These are phyloP conservation scores for Theobroma cacao DNA, from an alignment of 345 rosid species.

Conservation along the genomic window DNA sequence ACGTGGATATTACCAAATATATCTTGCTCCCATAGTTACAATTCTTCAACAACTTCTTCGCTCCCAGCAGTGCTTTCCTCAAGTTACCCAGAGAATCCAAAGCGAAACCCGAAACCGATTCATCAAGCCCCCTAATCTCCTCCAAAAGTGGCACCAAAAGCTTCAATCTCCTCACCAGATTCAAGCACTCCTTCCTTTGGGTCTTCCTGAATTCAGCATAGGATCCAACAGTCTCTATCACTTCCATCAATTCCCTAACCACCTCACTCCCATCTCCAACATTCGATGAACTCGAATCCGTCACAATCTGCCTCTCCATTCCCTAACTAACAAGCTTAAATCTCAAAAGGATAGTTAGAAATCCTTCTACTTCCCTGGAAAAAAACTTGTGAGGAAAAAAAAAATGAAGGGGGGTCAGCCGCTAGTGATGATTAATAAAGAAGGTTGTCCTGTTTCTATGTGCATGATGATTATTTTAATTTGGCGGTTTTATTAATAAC, in stretches of 20 bases:
- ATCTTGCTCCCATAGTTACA: conserved; percentile 63
- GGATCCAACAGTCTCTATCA: conserved; percentile 42
- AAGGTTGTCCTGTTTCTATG: neutral
- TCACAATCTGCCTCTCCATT: conserved; percentile 25
- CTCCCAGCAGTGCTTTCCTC: conserved; percentile 40
- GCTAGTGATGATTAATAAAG: neutral
- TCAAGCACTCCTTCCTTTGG: conserved; percentile 58
- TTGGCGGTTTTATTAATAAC: conserved; percentile 4
- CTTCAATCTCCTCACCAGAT: conserved; percentile 57
- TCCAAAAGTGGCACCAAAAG: conserved; percentile 56
- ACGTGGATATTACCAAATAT: conserved; percentile 37
- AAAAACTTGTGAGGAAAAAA: neutral
- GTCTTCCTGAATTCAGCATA: conserved; percentile 39
- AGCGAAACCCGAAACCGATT: conserved; percentile 7
- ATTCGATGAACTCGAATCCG: conserved; percentile 27
- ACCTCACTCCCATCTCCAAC: conserved; percentile 18
- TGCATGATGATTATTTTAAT: neutral
- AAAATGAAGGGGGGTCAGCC: neutral
- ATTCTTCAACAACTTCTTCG: conserved; percentile 52
- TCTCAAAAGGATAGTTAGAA: conserved; percentile 1
- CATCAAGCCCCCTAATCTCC: conserved; percentile 41
- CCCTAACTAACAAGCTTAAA: conserved; percentile 4
- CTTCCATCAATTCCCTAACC: conserved; percentile 36
- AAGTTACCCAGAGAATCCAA: conserved; percentile 31
- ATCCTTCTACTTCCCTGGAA: neutral